Conservation (phyloP, 2,329 filamentous ascomycete species). For the Curvularia sp. region DNA sequence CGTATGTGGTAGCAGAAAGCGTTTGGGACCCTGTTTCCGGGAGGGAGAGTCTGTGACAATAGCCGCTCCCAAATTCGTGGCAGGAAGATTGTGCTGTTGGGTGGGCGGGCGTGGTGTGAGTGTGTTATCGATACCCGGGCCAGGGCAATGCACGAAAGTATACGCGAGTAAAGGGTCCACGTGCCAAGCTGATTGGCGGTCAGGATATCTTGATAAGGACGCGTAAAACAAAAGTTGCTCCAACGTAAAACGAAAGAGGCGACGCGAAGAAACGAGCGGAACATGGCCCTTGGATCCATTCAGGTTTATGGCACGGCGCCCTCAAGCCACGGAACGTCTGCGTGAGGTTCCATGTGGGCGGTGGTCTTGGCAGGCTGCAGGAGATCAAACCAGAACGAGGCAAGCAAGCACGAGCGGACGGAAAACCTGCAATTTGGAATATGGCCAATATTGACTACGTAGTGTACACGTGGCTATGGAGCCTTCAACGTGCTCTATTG, state of each 20-base stretch:
- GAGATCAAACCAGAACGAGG: slow-evolving; percentile 11
- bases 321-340: neutral
- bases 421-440: slow-evolving; percentile 24
- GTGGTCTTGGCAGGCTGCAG: slow-evolving; percentile 30
- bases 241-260: neutral
- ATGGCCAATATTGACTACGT: neutral
- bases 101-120: slow-evolving; percentile 21
- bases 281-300: neutral
- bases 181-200: slow-evolving; percentile 43
- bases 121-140: slow-evolving; percentile 21
- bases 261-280: neutral
- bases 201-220: slow-evolving; percentile 14
- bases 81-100: slow-evolving; percentile 19
- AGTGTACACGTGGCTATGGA: slow-evolving; percentile 2
- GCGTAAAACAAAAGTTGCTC: neutral
- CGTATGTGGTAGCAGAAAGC: slow-evolving; percentile 4
- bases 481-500: neutral
- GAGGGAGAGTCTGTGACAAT: slow-evolving; percentile 16
- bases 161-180: slow-evolving; percentile 35
- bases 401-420: slow-evolving; percentile 5
- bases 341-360: slow-evolving; percentile 12
- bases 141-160: slow-evolving; percentile 14
- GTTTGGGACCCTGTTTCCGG: slow-evolving; percentile 4
- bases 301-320: neutral
- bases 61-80: slow-evolving; percentile 26